A percentile compares a stretch with the other conserved stretches of the same genome.
phyloP scores from a whole-genome alignment of 2,329 filamentous ascomycete species.

The Cladosporium cucumerinum region DNA sequence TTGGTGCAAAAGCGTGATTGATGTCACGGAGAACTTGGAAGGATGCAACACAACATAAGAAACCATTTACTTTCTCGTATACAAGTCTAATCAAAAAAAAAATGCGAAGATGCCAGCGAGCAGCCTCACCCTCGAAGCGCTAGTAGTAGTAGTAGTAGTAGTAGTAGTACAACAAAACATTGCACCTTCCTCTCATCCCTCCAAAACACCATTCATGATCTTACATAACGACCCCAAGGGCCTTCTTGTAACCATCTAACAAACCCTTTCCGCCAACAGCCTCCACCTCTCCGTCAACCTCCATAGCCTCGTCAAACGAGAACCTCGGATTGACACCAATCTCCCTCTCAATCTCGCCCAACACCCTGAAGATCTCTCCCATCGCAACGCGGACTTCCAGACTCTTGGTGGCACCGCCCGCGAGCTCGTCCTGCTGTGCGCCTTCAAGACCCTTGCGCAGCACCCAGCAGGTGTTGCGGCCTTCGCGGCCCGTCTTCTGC shows the following conservation, averaged over 20 bases:
- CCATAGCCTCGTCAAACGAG: background rate
- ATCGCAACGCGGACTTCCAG: conserved; percentile 65
- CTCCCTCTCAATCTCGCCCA: conserved; percentile 62
- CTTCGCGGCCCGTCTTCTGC: conserved; percentile 6
- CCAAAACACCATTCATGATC: background rate
- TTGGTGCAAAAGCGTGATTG: background rate
- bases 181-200: background rate
- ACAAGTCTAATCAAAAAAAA: background rate
- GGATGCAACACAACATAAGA: background rate
- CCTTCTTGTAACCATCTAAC: conserved; percentile 13
- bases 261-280: background rate
- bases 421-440: conserved; percentile 40
- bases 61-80: background rate
- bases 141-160: background rate
- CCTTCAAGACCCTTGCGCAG: conserved; percentile 37
- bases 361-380: conserved; percentile 73
- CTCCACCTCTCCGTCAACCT: background rate
- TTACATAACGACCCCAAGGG: conserved; percentile 13
- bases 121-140: background rate
- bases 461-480: conserved; percentile 12
- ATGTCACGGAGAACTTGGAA: background rate
- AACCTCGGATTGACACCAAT: conserved; percentile 1
- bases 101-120: background rate
- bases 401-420: conserved; percentile 35
- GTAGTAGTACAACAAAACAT: background rate